Evolutionary conservation across 352 stramenopile species (phyloP), one percentile per base, ranked within the genome.

Genomic region (Pythium myriotylum): DNA sequence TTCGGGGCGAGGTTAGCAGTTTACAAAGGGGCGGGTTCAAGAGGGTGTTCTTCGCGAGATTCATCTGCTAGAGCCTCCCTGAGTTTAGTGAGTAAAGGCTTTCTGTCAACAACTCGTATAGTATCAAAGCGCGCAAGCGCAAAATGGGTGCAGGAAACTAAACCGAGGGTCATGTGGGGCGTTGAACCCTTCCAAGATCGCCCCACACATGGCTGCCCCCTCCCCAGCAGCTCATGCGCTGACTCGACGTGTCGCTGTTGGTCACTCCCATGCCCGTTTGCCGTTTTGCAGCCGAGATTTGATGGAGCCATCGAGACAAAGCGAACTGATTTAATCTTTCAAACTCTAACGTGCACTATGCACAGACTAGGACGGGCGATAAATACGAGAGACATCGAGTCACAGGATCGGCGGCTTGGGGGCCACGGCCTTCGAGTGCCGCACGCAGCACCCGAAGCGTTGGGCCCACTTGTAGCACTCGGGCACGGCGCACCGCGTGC

Each of bases 381-480:
- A 35, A 35, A 35, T 35, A 35, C 29, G 29, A 55, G 24, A 47
- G 19, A 56, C 19, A 33, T 33, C 45, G 40, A 29, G 39, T 43
- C 29, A 45, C n/a, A 53, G 32, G 20, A 57, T 13, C 5, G 37
- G 47, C 17, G 56, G 41, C 59, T 43, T 55, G 41, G 50, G 43
- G 24, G 39, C 49, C 23, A 62, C 37, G 1, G 57, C 29, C 65
- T 79, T 81, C 16, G 71, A 77, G 42, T 83, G 74, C 39, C 68
- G 68, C 23, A 79, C 68, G 19, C 74, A 84, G 52, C 65, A 79
- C 4, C 72, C 74, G 47, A 73, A 69, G 6, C 72, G 69, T 62
- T 83, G 74, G 3, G 74, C 72, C 72, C 74, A 81, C 49, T 83
- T 83, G 24, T 49, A 39, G 67, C 78, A 88, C 23, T 70, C 64